phyloP scores from a whole-genome alignment of 2,329 filamentous ascomycete species.

The Gnomoniopsis sp. region DNA sequence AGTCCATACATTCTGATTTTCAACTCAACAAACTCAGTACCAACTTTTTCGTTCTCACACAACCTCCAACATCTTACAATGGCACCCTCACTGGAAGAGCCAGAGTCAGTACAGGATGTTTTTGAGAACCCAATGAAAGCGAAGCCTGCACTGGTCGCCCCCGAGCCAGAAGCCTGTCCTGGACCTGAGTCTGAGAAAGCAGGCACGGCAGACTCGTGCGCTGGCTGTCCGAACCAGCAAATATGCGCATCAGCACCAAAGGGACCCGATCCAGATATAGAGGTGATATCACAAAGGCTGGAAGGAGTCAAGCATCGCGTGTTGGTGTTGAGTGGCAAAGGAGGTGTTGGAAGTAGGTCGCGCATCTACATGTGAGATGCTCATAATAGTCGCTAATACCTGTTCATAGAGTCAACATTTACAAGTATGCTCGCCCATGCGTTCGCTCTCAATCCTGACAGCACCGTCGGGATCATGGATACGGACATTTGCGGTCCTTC shows the following conservation, averaged over 20 bases:
- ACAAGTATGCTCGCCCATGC: constrained; percentile 84
- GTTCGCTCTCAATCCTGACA: constrained; percentile 76
- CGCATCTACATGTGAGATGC: background rate
- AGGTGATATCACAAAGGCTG: constrained; percentile 80
- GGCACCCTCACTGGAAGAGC: constrained; percentile 78
- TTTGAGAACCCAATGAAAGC: constrained; percentile 72
- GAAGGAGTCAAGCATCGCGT: constrained; percentile 85
- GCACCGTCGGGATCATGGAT: constrained; percentile 91
- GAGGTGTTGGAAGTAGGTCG: constrained; percentile 72
- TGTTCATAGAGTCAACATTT: constrained; percentile 69
- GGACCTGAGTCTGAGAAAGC: constrained; percentile 77
- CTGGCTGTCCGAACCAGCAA: constrained; percentile 89
- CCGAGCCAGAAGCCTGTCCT: constrained; percentile 95
- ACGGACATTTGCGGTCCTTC: constrained; percentile 95
- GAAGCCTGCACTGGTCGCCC: constrained; percentile 82
- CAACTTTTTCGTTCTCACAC: background rate
- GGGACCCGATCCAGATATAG: constrained; percentile 91
- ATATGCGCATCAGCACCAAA: constrained; percentile 95
- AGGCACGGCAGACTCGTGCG: constrained; percentile 77
- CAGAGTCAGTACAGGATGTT: constrained; percentile 63
- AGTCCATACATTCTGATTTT: background rate
- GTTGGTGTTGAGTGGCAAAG: constrained; percentile 88
- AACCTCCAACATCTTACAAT: constrained; percentile 40
- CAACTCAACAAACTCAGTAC: background rate
- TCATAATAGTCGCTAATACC: background rate